A percentile compares a stretch with the other conserved stretches of the same genome.
phyloP scores from a whole-genome alignment of 192 early-diverging fungal genomes.

The Cetraspora pellucida region DNA sequence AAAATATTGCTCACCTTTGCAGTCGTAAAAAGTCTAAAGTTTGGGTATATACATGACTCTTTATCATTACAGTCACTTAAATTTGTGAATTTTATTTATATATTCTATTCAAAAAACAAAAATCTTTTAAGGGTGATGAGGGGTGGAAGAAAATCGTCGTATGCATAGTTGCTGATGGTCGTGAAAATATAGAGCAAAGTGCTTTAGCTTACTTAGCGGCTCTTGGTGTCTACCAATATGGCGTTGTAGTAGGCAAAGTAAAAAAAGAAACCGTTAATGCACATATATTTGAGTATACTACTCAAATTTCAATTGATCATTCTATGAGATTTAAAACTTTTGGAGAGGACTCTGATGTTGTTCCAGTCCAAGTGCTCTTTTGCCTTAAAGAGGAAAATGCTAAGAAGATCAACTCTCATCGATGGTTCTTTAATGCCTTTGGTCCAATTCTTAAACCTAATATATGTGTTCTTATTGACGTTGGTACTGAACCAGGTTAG shows the following conservation, averaged over 20 bases:
- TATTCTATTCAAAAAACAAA: no score
- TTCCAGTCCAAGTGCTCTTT: conserved; percentile 81
- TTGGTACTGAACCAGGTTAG: conserved; percentile 60
- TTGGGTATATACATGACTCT: conserved; percentile 41
- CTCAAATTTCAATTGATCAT: conserved; percentile 72
- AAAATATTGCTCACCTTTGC: conserved; percentile 90
- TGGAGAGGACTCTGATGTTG: conserved; percentile 64
- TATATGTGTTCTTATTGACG: conserved; percentile 65
- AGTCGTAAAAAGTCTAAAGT: conserved; percentile 71
- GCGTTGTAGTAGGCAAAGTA: conserved; percentile 66
- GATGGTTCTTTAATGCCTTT: conserved; percentile 74
- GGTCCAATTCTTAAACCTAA: conserved; percentile 60
- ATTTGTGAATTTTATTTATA: no score
- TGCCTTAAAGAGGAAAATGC: conserved; percentile 91
- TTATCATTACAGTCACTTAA: no score
- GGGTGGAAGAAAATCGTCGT: conserved; percentile 87
- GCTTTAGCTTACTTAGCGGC: conserved; percentile 74
- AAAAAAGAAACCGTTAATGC: conserved; percentile 68
- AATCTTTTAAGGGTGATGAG: conserved; percentile 48
- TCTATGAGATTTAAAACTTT: conserved; percentile 67
- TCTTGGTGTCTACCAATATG: conserved; percentile 85
- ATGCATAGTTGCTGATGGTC: conserved; percentile 81
- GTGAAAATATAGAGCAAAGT: conserved; percentile 70
- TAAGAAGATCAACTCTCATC: conserved; percentile 87
- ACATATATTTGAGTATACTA: conserved; percentile 75